Conservation (phyloP, 352 stramenopile species). For the Pythium scleroteichum region DNA sequence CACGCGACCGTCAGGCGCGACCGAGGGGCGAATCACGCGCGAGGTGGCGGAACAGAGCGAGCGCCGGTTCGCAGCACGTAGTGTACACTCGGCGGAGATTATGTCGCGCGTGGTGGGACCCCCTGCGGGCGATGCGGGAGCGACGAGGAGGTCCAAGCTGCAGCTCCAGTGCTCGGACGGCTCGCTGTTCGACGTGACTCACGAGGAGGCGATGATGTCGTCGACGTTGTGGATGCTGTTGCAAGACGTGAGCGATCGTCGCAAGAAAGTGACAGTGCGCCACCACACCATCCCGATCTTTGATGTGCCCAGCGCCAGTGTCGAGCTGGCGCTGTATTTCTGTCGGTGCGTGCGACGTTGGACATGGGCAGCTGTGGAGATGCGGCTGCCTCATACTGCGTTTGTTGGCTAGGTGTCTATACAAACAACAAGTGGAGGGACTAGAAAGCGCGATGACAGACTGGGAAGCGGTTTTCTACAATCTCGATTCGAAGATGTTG, state of each 20-base stretch:
- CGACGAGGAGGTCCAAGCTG: constrained; percentile 49
- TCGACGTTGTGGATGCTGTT: constrained; percentile 82
- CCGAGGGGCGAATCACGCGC: too few relatives aligned
- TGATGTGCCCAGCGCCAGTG: constrained; percentile 70
- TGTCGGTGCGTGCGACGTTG: constrained; percentile 46
- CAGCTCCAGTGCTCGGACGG: constrained; percentile 78
- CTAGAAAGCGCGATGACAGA: constrained; percentile 51
- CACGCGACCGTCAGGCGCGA: background rate
- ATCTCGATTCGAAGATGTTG: constrained; percentile 75
- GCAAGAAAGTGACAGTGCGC: constrained; percentile 47
- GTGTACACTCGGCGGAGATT: constrained; percentile 16
- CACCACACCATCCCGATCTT: constrained; percentile 78
- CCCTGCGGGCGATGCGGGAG: background rate
- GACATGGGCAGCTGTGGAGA: background rate
- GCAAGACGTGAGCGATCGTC: constrained; percentile 62
- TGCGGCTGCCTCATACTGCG: background rate
- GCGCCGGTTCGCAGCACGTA: constrained; percentile 6
- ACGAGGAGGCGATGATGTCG: constrained; percentile 87
- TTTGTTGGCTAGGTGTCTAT: constrained; percentile 50
- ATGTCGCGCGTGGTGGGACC: constrained; percentile 9
- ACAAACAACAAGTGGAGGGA: constrained; percentile 76
- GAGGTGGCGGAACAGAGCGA: background rate
- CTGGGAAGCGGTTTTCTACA: constrained; percentile 71
- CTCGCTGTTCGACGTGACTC: constrained; percentile 68
- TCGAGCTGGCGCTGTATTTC: constrained; percentile 71